phyloP scores from a whole-genome alignment of 352 stramenopile genomes.

The Phytopythium montanum region DNA sequence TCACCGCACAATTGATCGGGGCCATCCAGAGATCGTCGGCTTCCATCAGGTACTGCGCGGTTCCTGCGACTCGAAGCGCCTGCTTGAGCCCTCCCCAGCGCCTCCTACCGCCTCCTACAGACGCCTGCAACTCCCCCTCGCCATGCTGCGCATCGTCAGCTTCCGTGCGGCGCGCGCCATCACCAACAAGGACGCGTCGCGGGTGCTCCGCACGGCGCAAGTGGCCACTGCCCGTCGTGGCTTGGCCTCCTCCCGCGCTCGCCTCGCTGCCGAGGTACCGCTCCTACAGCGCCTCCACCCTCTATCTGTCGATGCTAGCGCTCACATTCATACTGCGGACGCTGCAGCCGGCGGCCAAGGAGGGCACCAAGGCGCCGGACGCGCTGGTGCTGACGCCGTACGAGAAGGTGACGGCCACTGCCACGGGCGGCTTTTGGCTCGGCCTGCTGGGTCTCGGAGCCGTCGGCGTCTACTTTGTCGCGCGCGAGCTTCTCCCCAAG shows the following conservation, averaged over 20 bases:
- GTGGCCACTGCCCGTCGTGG: conserved; percentile 20
- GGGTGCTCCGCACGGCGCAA: conserved; percentile 16
- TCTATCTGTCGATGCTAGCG: background rate
- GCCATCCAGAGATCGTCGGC: conserved; percentile 1
- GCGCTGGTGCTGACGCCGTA: conserved; percentile 91
- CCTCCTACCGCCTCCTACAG: background rate
- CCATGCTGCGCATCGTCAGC: background rate
- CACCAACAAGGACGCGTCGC: conserved; percentile 15
- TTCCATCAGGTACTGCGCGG: too few relatives aligned
- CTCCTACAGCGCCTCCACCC: background rate
- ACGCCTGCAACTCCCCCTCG: background rate
- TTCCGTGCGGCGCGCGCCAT: conserved; percentile 15
- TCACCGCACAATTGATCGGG: background rate
- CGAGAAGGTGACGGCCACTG: conserved; percentile 91
- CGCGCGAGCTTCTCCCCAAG: conserved; percentile 88
- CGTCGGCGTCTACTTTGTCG: conserved; percentile 92
- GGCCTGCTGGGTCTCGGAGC: conserved; percentile 79
- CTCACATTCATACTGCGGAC: background rate
- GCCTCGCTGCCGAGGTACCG: conserved; percentile 45
- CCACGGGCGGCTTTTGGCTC: conserved; percentile 87
- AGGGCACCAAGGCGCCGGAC: conserved; percentile 56
- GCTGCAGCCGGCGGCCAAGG: conserved; percentile 30
- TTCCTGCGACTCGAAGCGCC: too few relatives aligned
- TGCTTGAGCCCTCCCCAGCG: too few relatives aligned
- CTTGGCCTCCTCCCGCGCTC: conserved; percentile 44